phyloP scores from a whole-genome alignment of 225 moss, liverwort and hornwort species.

The Ulota crispa region DNA sequence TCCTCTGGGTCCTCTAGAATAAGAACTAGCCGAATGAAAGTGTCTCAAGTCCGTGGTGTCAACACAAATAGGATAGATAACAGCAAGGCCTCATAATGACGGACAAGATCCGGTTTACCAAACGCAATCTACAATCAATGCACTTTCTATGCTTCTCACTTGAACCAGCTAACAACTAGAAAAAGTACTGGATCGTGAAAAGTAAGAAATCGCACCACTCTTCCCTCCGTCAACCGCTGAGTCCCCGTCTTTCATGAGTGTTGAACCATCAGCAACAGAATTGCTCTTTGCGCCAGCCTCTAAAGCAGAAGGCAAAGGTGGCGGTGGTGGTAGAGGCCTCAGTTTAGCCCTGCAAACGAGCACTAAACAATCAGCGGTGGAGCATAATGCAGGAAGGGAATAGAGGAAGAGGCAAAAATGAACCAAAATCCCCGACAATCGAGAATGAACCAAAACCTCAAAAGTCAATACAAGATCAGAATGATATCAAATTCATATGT shows the following conservation, averaged over 20 bases:
- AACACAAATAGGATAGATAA: not conserved
- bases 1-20: not conserved
- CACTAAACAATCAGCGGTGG: constrained; percentile 21
- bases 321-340: constrained; percentile 89
- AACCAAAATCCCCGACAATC: not conserved
- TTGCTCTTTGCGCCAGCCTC: constrained; percentile 54
- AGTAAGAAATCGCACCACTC: constrained; percentile 52
- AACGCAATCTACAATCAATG: not conserved
- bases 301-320: constrained; percentile 58
- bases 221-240: constrained; percentile 65
- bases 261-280: constrained; percentile 50
- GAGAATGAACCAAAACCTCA: not conserved
- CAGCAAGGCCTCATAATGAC: constrained; percentile 3
- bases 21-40: constrained; percentile 1
- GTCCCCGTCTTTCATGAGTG: constrained; percentile 74
- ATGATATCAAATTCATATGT: not conserved
- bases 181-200: not conserved
- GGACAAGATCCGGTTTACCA: not conserved
- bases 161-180: constrained; percentile 9
- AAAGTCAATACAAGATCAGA: not conserved
- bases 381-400: not conserved
- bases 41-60: not conserved
- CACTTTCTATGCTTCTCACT: not conserved
- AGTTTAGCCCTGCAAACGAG: constrained; percentile 58
- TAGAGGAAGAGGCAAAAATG: not conserved